These are phyloP conservation scores for Syzygium grande DNA, from an alignment of 345 rosid species.

Conservation along the genomic window DNA sequence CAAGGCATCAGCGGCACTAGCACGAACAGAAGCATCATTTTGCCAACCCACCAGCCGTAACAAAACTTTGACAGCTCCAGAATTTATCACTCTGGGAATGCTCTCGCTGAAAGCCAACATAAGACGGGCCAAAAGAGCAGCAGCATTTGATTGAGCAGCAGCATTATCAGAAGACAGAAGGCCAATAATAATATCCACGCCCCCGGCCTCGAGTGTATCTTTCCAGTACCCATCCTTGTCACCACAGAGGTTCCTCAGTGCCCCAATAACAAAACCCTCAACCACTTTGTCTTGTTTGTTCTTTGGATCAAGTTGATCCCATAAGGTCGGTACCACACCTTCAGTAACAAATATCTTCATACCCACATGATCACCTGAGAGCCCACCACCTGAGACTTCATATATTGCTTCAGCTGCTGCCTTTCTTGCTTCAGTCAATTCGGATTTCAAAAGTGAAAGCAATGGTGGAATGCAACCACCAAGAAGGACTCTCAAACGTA, in stretches of 20 bases:
- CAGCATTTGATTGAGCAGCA: slow-evolving; percentile 75
- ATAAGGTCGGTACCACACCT: slow-evolving; percentile 71
- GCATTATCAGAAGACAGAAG: slow-evolving; percentile 74
- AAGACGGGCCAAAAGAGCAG: slow-evolving; percentile 79
- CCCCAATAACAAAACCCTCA: slow-evolving; percentile 78
- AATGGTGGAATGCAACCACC: slow-evolving; percentile 93
- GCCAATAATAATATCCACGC: slow-evolving; percentile 56
- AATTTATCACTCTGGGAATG: slow-evolving; percentile 55
- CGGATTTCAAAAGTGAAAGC: slow-evolving; percentile 71
- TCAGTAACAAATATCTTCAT: slow-evolving; percentile 81
- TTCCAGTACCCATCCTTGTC: slow-evolving; percentile 71
- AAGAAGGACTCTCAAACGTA: slow-evolving; percentile 71
- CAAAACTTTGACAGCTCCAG: slow-evolving; percentile 65
- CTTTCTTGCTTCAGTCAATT: slow-evolving; percentile 57
- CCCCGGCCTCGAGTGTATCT: slow-evolving; percentile 63
- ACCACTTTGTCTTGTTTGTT: slow-evolving; percentile 65
- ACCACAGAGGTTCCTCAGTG: slow-evolving; percentile 81
- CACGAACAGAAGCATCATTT: slow-evolving; percentile 50
- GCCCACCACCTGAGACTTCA: slow-evolving; percentile 77
- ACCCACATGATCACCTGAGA: slow-evolving; percentile 76
- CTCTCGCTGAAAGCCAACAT: slow-evolving; percentile 57
- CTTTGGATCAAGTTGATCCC: slow-evolving; percentile 62
- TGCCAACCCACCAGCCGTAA: slow-evolving; percentile 50
- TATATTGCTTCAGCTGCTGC: slow-evolving; percentile 77
- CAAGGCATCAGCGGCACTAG: slow-evolving; percentile 77